Conservation (phyloP, 208 protist genomes). For the Trypanosoma vivax region DNA sequence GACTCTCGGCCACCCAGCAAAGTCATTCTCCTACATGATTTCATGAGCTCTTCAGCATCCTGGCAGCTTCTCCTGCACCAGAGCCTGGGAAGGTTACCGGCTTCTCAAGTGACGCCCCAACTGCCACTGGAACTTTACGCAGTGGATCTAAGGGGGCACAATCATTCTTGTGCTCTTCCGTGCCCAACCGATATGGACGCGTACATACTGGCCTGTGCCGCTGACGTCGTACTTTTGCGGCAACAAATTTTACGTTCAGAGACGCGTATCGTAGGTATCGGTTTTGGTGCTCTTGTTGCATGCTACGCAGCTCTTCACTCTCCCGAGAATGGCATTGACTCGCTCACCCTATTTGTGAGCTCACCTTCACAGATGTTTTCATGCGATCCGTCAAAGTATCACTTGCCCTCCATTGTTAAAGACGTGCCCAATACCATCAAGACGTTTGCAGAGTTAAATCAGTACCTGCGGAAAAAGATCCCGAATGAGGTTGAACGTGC, state of each 20-base stretch:
- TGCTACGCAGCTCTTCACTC: conserved; percentile 46
- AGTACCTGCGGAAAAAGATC: conserved; percentile 28
- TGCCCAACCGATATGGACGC: conserved; percentile 5
- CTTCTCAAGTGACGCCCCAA: conserved; percentile 31
- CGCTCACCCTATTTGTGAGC: conserved; percentile 60
- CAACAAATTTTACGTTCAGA: conserved; percentile 36
- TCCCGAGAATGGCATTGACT: conserved; percentile 37
- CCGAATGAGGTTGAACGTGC: conserved; percentile 42
- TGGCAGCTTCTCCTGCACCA: conserved; percentile 64
- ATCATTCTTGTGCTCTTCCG: conserved; percentile 30
- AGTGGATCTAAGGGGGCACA: conserved; percentile 73
- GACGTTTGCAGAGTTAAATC: conserved; percentile 34
- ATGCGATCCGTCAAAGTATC: conserved; percentile 30
- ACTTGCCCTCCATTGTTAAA: conserved; percentile 20
- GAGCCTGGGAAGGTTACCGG: conserved; percentile 32
- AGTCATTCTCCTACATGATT: conserved; percentile 73
- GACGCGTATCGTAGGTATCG: conserved; percentile 44
- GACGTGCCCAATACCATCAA: conserved; percentile 15
- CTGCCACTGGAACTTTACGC: conserved; percentile 74
- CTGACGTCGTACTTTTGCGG: conserved; percentile 51
- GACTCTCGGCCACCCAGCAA: conserved; percentile 60
- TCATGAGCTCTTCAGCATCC: conserved; percentile 37
- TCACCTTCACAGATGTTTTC: conserved; percentile 30
- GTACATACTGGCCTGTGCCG: conserved; percentile 42
- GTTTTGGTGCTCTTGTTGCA: conserved; percentile 72